Evolutionary conservation across 805 yeast genomes (phyloP), one percentile per base, ranked within the genome.

Genomic region (Suhomyces kilbournensis): DNA sequence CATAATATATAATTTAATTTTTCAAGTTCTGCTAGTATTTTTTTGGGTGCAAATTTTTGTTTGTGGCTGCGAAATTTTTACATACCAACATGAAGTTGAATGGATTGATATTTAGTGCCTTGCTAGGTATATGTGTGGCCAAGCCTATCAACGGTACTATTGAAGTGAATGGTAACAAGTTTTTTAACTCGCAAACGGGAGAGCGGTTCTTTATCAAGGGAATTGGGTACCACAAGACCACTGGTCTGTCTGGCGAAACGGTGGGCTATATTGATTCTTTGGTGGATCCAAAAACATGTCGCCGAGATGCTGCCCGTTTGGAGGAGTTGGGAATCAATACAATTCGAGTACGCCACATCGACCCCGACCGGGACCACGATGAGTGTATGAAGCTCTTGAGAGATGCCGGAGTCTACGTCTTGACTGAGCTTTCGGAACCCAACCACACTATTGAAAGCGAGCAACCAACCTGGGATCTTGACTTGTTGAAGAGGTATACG

Each of bases 121-220:
- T 32, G 17, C 1, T 38, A 38, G 23, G 42, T 38, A 17, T 23
- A 38, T 17, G 23, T 38, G 20, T 17, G 7, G 22, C 42, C 42
- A 15, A 10, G 19, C 30, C 45, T 17, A 14, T 46, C 28, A 23
- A 23, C 12, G 79, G 85, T 22, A 59, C 81, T 8, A 81, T 90
- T 53, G 86, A 83, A 53, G 77, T 86, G 20, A 71, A 75, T 25
- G 94, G 93, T 6, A 86, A 81, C 75, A 86, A 88, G 69, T 90
- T 93, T 70, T 90, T 86, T 70, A 81, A 83, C 70, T 71, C 85
- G 17, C 77, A 75, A 58, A 82, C 85, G 58, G 93, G 91, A 9
- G 80, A 87, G 43, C 96, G 90, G 72, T 92, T 92, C 72, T 92
- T 84, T 70, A 80, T 92, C 63, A 85, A 83, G 63, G 97, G 97